Evolutionary conservation across 768 basidiomycete species (phyloP), one percentile per base, ranked within the genome.

Genomic region (Hebeloma cylindrosporum): DNA sequence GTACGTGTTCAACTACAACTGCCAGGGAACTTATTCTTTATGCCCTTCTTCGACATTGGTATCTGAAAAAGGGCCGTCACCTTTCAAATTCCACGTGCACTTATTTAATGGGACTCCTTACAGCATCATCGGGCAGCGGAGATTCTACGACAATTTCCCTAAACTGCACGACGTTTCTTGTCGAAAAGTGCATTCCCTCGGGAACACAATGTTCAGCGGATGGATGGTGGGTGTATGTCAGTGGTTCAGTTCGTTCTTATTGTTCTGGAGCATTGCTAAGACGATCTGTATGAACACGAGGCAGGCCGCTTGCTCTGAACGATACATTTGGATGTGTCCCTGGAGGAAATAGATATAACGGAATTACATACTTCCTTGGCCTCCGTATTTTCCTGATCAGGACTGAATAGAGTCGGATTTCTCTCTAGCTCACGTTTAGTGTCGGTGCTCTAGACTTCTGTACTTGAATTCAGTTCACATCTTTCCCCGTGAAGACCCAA

Each of bases 281-380:
- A 34, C 33, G 45, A 37, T 37, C 28, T 25, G 35, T 6, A 41
- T 36, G 36, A 29, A 47, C 54, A 55, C 36, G 54, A 55, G 53
- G 50, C 40, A n/a, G 4, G 11, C 16, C 27, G 32, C 5, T 16
- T 20, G 27, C 22, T 28, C 25, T 27, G 16, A 42, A 9, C 34
- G 28, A 34, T 35, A 27, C 23, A 18, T 23, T 10, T 21, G 29
- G 30, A 36, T 35, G 25, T 34, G 29, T 40, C 26, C 42, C 43
- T 61, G 58, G 59, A 59, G 58, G 45, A 52, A 43, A 37, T n/a
- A 9, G 20, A n/a, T n/a, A n/a, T n/a, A n/a, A n/a, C n/a, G n/a
- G n/a, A n/a, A n/a, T n/a, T n/a, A n/a, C n/a, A n/a, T n/a, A n/a
- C n/a, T n/a, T n/a, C n/a, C n/a, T n/a, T n/a, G n/a, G n/a, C n/a